Evolutionary conservation across 2,329 filamentous ascomycete species (phyloP).

Genomic region (Lecanicillium sp.): DNA sequence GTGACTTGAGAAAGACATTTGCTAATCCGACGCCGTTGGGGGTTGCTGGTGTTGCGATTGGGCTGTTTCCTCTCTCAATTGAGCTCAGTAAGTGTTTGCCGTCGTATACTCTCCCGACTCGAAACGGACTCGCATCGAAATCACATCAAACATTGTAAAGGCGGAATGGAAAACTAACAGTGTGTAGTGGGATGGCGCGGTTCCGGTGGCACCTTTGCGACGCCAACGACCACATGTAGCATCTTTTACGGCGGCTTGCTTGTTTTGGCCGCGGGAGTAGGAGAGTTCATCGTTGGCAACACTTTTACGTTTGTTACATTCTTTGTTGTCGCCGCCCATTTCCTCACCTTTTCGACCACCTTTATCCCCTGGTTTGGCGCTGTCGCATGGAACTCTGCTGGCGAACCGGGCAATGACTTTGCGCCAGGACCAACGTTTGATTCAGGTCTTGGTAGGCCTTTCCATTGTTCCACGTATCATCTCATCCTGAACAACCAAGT

Average conservation of each 20-base stretch:
- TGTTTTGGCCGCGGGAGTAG: background rate
- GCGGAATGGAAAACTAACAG: background rate
- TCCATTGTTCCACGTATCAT: no score
- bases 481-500: background rate
- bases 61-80: background rate
- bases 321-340: background rate
- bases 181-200: background rate
- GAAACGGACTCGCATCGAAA: no score
- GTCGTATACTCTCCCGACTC: no score
- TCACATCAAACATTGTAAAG: background rate
- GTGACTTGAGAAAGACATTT: background rate
- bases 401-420: background rate
- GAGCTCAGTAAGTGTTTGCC: constrained; percentile 1
- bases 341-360: constrained; percentile 1
- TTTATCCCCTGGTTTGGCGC: constrained; percentile 1
- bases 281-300: constrained; percentile 1
- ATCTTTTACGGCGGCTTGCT: background rate
- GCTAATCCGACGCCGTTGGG: background rate
- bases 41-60: background rate
- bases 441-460: background rate
- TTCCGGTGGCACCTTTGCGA: constrained; percentile 1
- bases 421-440: background rate
- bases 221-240: background rate
- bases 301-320: background rate
- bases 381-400: background rate